A percentile compares a stretch with the other conserved stretches of the same genome.
Conservation (phyloP, 2,329 filamentous ascomycete species). For the Cladosporium sp. region DNA sequence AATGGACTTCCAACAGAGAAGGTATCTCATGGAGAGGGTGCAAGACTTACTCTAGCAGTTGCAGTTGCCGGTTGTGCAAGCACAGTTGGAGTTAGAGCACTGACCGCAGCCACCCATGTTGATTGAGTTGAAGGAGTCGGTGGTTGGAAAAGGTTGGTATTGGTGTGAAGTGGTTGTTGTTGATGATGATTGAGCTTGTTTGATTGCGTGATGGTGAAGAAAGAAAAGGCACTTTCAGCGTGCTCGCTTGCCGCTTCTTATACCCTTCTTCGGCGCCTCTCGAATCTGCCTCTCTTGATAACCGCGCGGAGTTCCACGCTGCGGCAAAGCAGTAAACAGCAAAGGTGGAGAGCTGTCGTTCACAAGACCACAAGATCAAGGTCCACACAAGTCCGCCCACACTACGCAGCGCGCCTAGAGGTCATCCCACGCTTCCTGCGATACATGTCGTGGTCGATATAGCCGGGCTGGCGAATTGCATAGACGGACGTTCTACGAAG, state of each 20-base stretch:
- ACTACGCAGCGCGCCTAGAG: slow-evolving; percentile 9
- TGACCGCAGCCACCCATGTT: slow-evolving; percentile 37
- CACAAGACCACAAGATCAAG: slow-evolving; percentile 18
- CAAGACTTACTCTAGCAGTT: slow-evolving; percentile 28
- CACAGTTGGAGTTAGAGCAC: slow-evolving; percentile 36
- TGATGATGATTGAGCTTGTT: slow-evolving; percentile 15
- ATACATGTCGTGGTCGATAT: slow-evolving; percentile 7
- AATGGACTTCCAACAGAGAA: not conserved
- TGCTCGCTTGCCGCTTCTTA: slow-evolving; percentile 13
- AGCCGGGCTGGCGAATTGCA: slow-evolving; percentile 14
- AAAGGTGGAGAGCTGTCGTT: slow-evolving; percentile 12
- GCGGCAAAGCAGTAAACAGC: not conserved
- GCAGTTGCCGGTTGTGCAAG: slow-evolving; percentile 35
- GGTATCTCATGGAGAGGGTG: not conserved
- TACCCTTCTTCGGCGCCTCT: slow-evolving; percentile 4
- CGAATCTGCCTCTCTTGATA: not conserved
- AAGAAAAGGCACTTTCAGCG: not conserved
- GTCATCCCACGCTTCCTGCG: slow-evolving; percentile 17
- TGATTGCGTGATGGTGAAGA: slow-evolving; percentile 19
- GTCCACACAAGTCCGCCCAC: slow-evolving; percentile 7
- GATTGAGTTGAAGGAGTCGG: slow-evolving; percentile 25
- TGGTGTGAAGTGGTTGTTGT: slow-evolving; percentile 13
- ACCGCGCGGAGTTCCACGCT: not conserved
- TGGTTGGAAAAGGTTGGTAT: slow-evolving; percentile 15
- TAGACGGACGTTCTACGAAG: not conserved